Base-by-base conservation (phyloP, 345 rosid species). In the Boechera divaricarpa region DNA sequence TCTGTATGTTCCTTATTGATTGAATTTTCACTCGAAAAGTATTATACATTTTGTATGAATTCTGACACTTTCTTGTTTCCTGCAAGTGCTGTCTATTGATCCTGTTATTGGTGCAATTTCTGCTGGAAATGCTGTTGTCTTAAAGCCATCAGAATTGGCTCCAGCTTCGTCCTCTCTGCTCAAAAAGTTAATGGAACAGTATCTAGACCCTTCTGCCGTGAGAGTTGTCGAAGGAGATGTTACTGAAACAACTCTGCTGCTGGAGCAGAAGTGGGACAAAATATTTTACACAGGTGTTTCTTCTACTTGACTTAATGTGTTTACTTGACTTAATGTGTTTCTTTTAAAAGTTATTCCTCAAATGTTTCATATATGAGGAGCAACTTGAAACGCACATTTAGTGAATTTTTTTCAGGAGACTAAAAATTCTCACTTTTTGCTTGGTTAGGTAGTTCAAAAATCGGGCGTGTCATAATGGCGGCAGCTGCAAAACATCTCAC, bases 401-500 rank as follows among this genome's bases (percentile, higher is more conserved):
- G 48, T 32, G 49, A 61, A 48, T 51, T 12, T 1, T 7, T 48
- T 9, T 58, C 21, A 6, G 47, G 41, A 42, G 57, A 53, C 42
- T 57, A 16, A 59, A 39, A 12, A 3, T 36, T 5, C 13, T 38
- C 42, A 28, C 66, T 21, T 56, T 24, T 66, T 61, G 58, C 54
- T 79, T 72, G 73, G 78, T 69, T 83, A 95, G 99, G 99, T 77
- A 87, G 84, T 83, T 86, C 84, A 53, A 86, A 71, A 84, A 80
- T 90, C 61, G 99, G 81, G 33, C 96, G 93, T 36, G 82, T 92
- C 78, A 87, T 95, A 80, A 89, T 92, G 98, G 80, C 89, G 9
- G 98, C 99, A 72, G 99, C 99, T 64, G 96, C 98, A 10, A 95
- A 88, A 85, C 91, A 92, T 84, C 92, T 95, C 24, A 95, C 99